A percentile compares a stretch with the other conserved stretches of the same genome.
phyloP scores from a whole-genome alignment of 371 early-diverging fungal genomes.

The Rhizomucor pusillus region DNA sequence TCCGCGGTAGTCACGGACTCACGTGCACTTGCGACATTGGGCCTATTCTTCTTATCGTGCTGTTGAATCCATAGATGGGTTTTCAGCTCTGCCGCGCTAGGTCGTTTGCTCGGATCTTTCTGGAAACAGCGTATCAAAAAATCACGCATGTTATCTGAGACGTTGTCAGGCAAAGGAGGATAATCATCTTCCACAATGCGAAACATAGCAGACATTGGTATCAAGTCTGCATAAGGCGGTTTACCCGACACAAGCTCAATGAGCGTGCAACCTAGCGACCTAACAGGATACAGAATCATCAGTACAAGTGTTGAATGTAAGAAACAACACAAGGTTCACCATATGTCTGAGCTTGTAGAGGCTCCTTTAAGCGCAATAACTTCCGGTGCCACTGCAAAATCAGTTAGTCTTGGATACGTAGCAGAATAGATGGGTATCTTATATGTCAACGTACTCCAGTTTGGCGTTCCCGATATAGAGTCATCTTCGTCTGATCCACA shows the following conservation, averaged over 20 bases:
- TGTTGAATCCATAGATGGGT: slow-evolving; percentile 71
- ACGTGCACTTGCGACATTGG: too few species aligned
- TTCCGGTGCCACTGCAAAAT: slow-evolving; percentile 90
- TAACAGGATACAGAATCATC: slow-evolving; percentile 2
- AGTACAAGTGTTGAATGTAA: background rate
- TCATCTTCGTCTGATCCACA: slow-evolving; percentile 53
- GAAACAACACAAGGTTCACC: slow-evolving; percentile 38
- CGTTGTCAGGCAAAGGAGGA: slow-evolving; percentile 82
- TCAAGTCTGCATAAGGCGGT: slow-evolving; percentile 81
- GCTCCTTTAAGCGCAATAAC: slow-evolving; percentile 80
- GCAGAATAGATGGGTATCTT: too few species aligned
- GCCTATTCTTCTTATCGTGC: slow-evolving; percentile 6
- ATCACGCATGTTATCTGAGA: slow-evolving; percentile 73
- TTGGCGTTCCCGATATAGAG: slow-evolving; percentile 85
- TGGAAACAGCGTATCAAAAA: slow-evolving; percentile 82
- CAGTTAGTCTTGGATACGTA: too few species aligned
- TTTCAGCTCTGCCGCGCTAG: slow-evolving; percentile 67
- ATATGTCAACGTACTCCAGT: slow-evolving; percentile 78
- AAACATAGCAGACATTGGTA: slow-evolving; percentile 87
- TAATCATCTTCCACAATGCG: slow-evolving; percentile 87
- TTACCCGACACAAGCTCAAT: slow-evolving; percentile 85
- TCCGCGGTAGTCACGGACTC: background rate
- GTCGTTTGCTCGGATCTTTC: slow-evolving; percentile 71
- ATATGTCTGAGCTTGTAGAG: slow-evolving; percentile 84
- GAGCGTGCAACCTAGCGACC: slow-evolving; percentile 85